Conservation (phyloP, 148 eudicot species). For the Heliamphora exappendiculata region DNA sequence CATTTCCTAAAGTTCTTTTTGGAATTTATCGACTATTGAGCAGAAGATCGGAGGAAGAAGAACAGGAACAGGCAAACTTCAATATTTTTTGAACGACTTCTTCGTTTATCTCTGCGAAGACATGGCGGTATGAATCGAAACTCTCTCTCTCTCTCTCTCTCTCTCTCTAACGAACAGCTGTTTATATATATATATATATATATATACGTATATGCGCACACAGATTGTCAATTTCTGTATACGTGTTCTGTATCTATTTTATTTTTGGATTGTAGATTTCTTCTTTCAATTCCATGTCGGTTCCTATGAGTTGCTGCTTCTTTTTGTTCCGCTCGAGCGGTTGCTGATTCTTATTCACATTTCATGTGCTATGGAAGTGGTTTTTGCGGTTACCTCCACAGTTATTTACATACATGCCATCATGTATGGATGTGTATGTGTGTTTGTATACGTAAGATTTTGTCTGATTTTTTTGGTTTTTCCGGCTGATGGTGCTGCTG, state of each 20-base stretch:
- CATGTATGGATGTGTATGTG: neutral
- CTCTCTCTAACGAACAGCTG: neutral
- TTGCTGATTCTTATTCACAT: neutral
- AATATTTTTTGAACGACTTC: neutral
- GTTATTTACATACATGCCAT: neutral
- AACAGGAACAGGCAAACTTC: neutral
- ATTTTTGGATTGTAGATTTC: neutral
- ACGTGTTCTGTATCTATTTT: neutral
- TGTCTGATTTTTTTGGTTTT: neutral
- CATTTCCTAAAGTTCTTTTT: too few species aligned
- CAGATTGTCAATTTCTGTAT: neutral
- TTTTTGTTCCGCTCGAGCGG: neutral
- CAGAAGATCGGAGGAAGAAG: neutral
- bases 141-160: neutral
- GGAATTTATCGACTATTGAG: neutral
- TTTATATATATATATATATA: neutral
- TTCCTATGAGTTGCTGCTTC: neutral
- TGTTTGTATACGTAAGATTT: neutral
- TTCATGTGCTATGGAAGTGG: neutral
- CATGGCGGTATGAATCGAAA: constrained; percentile 13
- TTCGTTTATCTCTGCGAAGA: neutral
- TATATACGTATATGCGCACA: neutral
- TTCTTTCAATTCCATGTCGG: neutral
- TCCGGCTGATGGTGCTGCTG: neutral
- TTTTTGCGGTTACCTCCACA: neutral